Evolutionary conservation across 768 basidiomycete genomes (phyloP).

Genomic region (Suillus sp.): DNA sequence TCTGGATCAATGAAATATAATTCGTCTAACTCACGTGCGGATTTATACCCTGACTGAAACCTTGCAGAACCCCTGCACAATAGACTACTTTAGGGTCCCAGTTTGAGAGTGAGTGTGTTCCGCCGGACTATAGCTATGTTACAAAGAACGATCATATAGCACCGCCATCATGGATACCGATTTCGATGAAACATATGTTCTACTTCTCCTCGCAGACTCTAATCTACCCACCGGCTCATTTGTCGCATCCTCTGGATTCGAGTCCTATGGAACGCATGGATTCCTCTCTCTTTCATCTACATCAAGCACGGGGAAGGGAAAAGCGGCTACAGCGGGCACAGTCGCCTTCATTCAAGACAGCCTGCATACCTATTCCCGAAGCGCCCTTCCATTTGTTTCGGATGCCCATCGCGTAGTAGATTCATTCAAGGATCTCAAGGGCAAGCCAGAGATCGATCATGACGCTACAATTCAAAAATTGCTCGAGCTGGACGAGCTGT

Average conservation of each 20-base stretch:
- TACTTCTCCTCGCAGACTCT: conserved; percentile 83
- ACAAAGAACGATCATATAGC: not conserved
- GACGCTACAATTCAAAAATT: conserved; percentile 24
- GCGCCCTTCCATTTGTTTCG: conserved; percentile 77
- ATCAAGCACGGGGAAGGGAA: conserved; percentile 13
- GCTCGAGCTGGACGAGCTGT: conserved; percentile 70
- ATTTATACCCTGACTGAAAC: not conserved
- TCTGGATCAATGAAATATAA: conserved; percentile 17
- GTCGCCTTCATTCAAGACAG: conserved; percentile 70
- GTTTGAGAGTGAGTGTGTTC: conserved; percentile 5
- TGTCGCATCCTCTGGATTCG: conserved; percentile 91
- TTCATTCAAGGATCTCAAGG: conserved; percentile 14
- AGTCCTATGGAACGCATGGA: conserved; percentile 88
- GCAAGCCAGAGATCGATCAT: conserved; percentile 6
- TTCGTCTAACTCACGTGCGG: not conserved
- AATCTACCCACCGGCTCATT: conserved; percentile 98
- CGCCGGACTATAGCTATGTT: not conserved
- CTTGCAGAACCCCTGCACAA: not conserved
- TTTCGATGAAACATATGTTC: conserved; percentile 62
- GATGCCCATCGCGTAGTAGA: conserved; percentile 58
- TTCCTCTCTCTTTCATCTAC: conserved; percentile 46
- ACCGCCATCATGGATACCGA: conserved; percentile 32
- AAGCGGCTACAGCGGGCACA: conserved; percentile 33
- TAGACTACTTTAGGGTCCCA: not conserved
- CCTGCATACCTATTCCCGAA: conserved; percentile 75